Evolutionary conservation across 306 rosid species (phyloP).

Genomic region (Parietaria judaica): DNA sequence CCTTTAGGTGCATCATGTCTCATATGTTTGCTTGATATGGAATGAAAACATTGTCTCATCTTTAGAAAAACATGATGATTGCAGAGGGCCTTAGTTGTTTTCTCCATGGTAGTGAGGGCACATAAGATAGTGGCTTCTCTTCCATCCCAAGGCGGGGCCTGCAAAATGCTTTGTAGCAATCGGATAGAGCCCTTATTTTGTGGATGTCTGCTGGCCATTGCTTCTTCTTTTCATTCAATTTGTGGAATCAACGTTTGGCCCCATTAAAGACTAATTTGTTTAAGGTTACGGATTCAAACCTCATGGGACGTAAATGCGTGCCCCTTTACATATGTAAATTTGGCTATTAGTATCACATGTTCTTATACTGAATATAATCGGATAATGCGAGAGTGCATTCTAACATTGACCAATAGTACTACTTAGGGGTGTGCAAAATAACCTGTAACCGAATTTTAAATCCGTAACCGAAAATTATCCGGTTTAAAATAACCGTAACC

Average conservation of each 20-base stretch:
- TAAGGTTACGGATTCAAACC: neutral
- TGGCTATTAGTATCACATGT: too few relatives aligned
- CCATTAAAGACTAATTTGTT: neutral
- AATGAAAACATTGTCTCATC: slow-evolving; percentile 26
- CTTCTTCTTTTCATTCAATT: neutral
- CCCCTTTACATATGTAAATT: too few relatives aligned
- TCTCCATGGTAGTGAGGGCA: slow-evolving; percentile 15
- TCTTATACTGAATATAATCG: too few relatives aligned
- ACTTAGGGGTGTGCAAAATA: too few relatives aligned
- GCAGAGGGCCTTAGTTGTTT: slow-evolving; percentile 24
- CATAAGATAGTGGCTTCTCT: slow-evolving; percentile 33
- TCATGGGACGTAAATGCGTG: neutral
- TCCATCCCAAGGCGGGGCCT: neutral
- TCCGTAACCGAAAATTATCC: too few relatives aligned
- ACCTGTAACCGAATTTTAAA: too few relatives aligned
- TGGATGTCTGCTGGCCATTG: slow-evolving; percentile 34
- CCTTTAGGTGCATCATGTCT: slow-evolving; percentile 10
- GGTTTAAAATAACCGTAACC: too few relatives aligned
- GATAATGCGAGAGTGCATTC: too few relatives aligned
- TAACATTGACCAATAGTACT: too few relatives aligned
- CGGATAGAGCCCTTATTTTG: slow-evolving; percentile 24
- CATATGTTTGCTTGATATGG: slow-evolving; percentile 24
- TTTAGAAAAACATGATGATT: slow-evolving; percentile 39
- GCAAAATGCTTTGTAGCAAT: slow-evolving; percentile 23
- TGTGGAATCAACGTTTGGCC: slow-evolving; percentile 8